Conservation (phyloP, 2,329 filamentous ascomycete species). For the Alternaria hordeiaustralica region DNA sequence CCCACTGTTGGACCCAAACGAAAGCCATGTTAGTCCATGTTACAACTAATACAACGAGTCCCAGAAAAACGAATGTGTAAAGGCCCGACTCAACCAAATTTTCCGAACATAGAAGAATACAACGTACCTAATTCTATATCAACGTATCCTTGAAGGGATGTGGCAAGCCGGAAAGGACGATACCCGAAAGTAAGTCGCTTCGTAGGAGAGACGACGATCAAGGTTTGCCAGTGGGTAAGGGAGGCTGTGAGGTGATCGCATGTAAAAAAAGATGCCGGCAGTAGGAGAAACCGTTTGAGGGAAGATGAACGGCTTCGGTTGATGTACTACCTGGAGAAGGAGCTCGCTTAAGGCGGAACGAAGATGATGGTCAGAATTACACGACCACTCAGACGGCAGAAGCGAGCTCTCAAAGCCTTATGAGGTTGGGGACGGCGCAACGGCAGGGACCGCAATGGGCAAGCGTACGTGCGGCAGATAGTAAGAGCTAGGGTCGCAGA, state of each 20-base stretch:
- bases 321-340: constrained; percentile 35
- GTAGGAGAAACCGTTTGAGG: constrained; percentile 34
- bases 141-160: constrained; percentile 25
- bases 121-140: constrained; percentile 48
- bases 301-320: constrained; percentile 44
- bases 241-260: constrained; percentile 33
- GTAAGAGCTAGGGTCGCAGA: constrained; percentile 27
- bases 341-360: constrained; percentile 49
- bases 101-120: constrained; percentile 20
- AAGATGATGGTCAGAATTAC: constrained; percentile 45
- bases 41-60: constrained; percentile 25
- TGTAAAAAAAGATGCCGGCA: constrained; percentile 48
- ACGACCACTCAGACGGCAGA: constrained; percentile 44
- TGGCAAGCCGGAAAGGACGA: constrained; percentile 42
- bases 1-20: constrained; percentile 53
- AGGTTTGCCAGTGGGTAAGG: constrained; percentile 43
- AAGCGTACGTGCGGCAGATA: constrained; percentile 34
- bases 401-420: constrained; percentile 38
- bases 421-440: constrained; percentile 41
- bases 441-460: constrained; percentile 33
- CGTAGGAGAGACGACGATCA: constrained; percentile 22
- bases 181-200: constrained; percentile 38
- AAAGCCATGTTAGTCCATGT: constrained; percentile 52
- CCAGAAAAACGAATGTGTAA: constrained; percentile 28
- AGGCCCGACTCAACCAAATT: constrained; percentile 12